Evolutionary conservation across 495 filamentous ascomycete species (phyloP).

Genomic region (Achaetomiella virescens): DNA sequence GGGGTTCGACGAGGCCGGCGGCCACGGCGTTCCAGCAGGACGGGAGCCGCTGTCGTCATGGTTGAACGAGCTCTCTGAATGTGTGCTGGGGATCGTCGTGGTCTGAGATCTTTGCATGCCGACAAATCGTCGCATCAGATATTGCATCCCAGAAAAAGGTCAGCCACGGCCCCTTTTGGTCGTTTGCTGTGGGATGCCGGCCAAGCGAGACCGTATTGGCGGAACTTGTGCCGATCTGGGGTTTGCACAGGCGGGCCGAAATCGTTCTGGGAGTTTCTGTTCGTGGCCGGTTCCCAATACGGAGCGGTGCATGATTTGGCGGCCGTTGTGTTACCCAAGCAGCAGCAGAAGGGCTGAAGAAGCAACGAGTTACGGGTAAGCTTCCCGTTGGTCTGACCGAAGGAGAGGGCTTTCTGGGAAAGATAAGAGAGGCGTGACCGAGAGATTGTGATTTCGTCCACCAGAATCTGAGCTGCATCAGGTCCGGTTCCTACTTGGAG

Average conservation of each 20-base stretch:
- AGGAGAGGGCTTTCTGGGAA: background rate
- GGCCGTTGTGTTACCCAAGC: constrained; percentile 4
- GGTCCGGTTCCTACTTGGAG: background rate
- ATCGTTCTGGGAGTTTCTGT: background rate
- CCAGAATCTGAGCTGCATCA: background rate
- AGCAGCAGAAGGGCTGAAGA: background rate
- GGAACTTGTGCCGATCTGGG: background rate
- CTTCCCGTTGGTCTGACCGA: background rate
- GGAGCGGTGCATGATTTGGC: background rate
- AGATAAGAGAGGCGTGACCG: no score
- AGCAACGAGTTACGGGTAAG: background rate
- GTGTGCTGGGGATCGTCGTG: background rate
- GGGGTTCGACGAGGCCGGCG: background rate
- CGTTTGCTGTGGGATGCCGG: background rate
- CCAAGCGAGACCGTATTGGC: background rate
- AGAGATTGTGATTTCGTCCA: no score
- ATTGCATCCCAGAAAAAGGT: no score
- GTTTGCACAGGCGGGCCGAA: background rate
- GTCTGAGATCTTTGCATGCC: background rate
- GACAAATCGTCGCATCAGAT: no score
- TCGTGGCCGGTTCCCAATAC: background rate
- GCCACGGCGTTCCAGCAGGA: background rate
- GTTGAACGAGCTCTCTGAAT: background rate
- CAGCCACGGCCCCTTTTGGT: background rate
- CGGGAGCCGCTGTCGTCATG: background rate